Percentiles rank a stretch among this genome's conserved stretches.
These are phyloP conservation scores for Roridomyces roridus DNA, from an alignment of 768 basidiomycete species.

Conservation along the genomic window DNA sequence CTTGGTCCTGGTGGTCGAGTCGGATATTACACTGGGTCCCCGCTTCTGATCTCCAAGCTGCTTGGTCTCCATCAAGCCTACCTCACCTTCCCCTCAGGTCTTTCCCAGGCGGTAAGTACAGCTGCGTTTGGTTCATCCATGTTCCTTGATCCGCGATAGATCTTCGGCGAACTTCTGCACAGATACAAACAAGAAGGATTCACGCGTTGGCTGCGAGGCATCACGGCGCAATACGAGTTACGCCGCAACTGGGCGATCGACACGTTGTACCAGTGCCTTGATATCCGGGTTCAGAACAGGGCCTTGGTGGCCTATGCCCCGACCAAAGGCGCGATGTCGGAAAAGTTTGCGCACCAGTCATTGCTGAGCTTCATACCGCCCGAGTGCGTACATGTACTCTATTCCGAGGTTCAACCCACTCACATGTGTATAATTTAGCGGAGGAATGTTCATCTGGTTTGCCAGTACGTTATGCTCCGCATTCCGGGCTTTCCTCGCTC, in stretches of 20 bases:
- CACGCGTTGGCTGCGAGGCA: conserved; percentile 23
- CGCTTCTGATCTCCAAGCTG: conserved; percentile 61
- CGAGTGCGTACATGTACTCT: conserved; percentile 9
- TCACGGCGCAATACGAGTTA: conserved; percentile 24
- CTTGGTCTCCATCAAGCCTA: conserved; percentile 39
- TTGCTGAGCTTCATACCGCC: conserved; percentile 26
- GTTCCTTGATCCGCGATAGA: not conserved
- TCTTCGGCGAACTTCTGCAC: conserved; percentile 20
- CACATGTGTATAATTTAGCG: conserved; percentile 7
- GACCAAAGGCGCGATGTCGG: conserved; percentile 16
- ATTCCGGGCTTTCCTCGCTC: not conserved
- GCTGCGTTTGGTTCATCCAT: not conserved
- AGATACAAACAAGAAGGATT: conserved; percentile 15
- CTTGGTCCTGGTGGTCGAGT: conserved; percentile 43
- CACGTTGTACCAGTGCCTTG: conserved; percentile 16
- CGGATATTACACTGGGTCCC: conserved; percentile 65
- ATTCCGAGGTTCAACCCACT: not conserved
- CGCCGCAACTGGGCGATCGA: conserved; percentile 25
- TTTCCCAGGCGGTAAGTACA: conserved; percentile 61
- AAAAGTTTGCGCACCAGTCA: conserved; percentile 18
- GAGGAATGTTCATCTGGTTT: conserved; percentile 28
- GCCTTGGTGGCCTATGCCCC: conserved; percentile 15
- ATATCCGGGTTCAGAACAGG: conserved; percentile 4
- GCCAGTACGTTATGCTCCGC: conserved; percentile 2
- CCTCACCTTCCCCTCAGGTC: conserved; percentile 59